Conservation (phyloP, 139 green algal species). For the Picochlorum sp. region DNA sequence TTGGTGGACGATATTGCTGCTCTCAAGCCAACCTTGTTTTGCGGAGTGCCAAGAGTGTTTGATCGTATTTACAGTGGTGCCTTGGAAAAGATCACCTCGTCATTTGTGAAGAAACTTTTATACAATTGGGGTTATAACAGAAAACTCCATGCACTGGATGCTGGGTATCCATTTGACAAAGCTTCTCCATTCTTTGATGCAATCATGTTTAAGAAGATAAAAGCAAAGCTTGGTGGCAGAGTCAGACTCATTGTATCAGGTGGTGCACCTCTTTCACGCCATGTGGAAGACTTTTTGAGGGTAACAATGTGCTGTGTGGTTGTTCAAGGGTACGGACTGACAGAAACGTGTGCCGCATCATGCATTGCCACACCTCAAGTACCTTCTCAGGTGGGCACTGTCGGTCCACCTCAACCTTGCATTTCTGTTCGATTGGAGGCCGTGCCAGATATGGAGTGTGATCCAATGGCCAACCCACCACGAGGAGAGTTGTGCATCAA, state of each 20-base stretch:
- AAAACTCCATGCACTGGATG: slow-evolving; percentile 65
- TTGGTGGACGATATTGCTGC: slow-evolving; percentile 52
- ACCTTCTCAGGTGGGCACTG: slow-evolving; percentile 52
- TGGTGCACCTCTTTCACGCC: slow-evolving; percentile 54
- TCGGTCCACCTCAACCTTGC: slow-evolving; percentile 67
- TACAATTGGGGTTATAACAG: slow-evolving; percentile 70
- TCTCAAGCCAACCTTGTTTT: slow-evolving; percentile 83
- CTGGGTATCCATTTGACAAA: slow-evolving; percentile 37
- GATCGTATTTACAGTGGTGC: slow-evolving; percentile 88
- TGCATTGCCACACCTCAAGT: slow-evolving; percentile 56
- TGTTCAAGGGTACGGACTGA: slow-evolving; percentile 83
- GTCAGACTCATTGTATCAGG: slow-evolving; percentile 44
- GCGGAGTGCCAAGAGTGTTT: slow-evolving; percentile 91
- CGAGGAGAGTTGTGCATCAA: slow-evolving; percentile 63
- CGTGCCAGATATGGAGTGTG: slow-evolving; percentile 87
- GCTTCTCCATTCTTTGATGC: slow-evolving; percentile 66
- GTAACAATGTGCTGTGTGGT: slow-evolving; percentile 37
- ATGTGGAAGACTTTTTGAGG: slow-evolving; percentile 55
- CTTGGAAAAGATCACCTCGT: slow-evolving; percentile 37
- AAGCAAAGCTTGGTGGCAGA: slow-evolving; percentile 42
- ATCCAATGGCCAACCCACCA: slow-evolving; percentile 51
- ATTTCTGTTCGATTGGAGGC: slow-evolving; percentile 72
- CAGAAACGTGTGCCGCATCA: slow-evolving; percentile 74
- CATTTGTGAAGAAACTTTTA: slow-evolving; percentile 52
- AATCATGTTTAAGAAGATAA: slow-evolving; percentile 62